Evolutionary conservation across 768 basidiomycete genomes (phyloP).

Genomic region (Mrakia gelida): DNA sequence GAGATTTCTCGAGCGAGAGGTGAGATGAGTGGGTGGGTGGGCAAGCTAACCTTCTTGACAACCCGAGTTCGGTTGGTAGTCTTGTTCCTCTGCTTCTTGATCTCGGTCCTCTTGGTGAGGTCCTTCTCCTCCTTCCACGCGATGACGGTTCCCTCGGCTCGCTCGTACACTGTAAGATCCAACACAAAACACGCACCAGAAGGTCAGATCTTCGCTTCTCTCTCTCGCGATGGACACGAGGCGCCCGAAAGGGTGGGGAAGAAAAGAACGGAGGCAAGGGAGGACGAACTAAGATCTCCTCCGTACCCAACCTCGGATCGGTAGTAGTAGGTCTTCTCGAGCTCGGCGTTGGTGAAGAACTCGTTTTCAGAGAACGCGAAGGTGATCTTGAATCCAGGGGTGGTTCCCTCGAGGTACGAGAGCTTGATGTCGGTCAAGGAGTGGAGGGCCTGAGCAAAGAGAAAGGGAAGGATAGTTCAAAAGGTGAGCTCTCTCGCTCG

Average conservation of each 20-base stretch:
- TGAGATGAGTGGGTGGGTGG: no score
- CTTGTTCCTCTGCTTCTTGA: constrained; percentile 99
- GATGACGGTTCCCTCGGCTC: constrained; percentile 83
- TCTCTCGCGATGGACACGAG: no score
- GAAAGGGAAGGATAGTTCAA: neutral
- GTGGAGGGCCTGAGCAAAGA: constrained; percentile 62
- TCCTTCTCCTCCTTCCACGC: constrained; percentile 99
- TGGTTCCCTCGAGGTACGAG: constrained; percentile 59
- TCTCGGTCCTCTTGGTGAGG: constrained; percentile 92
- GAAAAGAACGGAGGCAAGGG: no score
- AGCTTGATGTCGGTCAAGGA: constrained; percentile 72
- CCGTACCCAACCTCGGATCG: constrained; percentile 82
- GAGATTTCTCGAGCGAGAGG: no score
- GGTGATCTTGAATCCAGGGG: constrained; percentile 81
- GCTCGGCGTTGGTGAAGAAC: constrained; percentile 74
- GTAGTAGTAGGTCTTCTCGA: constrained; percentile 92
- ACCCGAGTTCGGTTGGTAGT: constrained; percentile 54
- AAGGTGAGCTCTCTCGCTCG: neutral
- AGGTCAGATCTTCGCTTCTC: neutral
- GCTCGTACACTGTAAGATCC: constrained; percentile 68
- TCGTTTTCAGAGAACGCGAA: constrained; percentile 79
- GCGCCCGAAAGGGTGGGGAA: neutral
- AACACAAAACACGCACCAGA: neutral
- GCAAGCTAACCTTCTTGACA: constrained; percentile 52
- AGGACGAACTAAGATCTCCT: constrained; percentile 64